Percentiles rank a stretch among this genome's conserved stretches.
phyloP scores from a whole-genome alignment of 495 filamentous ascomycete genomes.

The Podospora sp. region DNA sequence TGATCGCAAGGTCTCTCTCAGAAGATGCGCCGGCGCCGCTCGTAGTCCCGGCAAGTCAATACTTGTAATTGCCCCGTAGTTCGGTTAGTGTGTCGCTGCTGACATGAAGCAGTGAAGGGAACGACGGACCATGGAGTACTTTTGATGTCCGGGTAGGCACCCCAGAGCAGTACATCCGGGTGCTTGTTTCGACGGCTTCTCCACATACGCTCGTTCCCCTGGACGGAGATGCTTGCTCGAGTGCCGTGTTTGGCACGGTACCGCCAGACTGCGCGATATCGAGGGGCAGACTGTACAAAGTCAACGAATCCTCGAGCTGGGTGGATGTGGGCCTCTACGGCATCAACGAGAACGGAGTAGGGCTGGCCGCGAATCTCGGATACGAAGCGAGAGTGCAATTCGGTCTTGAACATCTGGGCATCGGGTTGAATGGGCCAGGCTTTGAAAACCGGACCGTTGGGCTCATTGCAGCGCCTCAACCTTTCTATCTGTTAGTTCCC shows the following conservation, averaged over 20 bases:
- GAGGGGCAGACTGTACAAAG: conserved; percentile 52
- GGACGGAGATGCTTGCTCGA: conserved; percentile 35
- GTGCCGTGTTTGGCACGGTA: conserved; percentile 32
- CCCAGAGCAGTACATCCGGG: conserved; percentile 49
- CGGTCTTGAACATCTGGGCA: conserved; percentile 55
- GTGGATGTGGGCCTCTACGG: conserved; percentile 39
- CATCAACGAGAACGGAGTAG: conserved; percentile 43
- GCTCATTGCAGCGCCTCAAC: conserved; percentile 43
- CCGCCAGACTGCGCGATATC: conserved; percentile 45
- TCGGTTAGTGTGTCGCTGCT: conserved; percentile 18
- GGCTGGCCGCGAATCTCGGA: conserved; percentile 47
- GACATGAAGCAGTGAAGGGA: conserved; percentile 48
- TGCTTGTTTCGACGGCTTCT: conserved; percentile 50
- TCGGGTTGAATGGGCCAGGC: conserved; percentile 49
- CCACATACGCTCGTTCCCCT: conserved; percentile 48
- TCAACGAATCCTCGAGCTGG: conserved; percentile 55
- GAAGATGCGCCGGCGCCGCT: conserved; percentile 32
- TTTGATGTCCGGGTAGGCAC: conserved; percentile 54
- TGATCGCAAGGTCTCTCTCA: not conserved
- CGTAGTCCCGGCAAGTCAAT: conserved; percentile 36
- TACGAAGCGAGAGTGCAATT: conserved; percentile 46
- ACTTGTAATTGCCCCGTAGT: conserved; percentile 18
- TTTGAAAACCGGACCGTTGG: conserved; percentile 52
- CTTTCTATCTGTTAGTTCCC: conserved; percentile 55
- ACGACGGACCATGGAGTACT: conserved; percentile 58